phyloP scores from a whole-genome alignment of 441 rosid species.

The Gossypium laxum region DNA sequence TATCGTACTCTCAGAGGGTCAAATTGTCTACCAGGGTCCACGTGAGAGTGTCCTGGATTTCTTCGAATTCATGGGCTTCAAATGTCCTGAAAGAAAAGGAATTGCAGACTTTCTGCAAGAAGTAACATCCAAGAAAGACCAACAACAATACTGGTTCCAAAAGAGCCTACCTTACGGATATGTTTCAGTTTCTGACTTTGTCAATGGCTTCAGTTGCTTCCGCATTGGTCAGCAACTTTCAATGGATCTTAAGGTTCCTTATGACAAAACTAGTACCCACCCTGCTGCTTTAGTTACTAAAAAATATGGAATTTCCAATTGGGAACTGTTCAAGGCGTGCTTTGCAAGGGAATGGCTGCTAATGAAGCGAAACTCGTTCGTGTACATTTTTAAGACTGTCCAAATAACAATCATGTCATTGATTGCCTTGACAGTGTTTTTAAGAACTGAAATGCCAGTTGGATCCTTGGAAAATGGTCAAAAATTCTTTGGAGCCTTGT shows the following conservation, averaged over 20 bases:
- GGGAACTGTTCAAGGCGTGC: constrained; percentile 58
- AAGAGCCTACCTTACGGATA: constrained; percentile 37
- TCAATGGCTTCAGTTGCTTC: constrained; percentile 38
- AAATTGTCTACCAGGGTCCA: constrained; percentile 53
- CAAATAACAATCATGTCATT: constrained; percentile 51
- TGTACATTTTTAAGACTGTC: constrained; percentile 50
- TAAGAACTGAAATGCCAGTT: constrained; percentile 45
- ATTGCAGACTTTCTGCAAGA: constrained; percentile 69
- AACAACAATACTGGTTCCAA: constrained; percentile 57
- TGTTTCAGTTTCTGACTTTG: constrained; percentile 34
- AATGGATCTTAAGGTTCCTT: constrained; percentile 37
- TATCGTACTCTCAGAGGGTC: constrained; percentile 24
- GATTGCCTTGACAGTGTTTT: constrained; percentile 43
- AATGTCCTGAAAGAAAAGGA: constrained; percentile 64
- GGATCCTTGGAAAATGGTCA: constrained; percentile 36
- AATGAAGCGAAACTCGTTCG: constrained; percentile 56
- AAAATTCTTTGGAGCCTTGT: constrained; percentile 51
- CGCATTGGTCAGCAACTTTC: constrained; percentile 36
- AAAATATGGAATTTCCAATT: constrained; percentile 50
- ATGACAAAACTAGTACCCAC: constrained; percentile 40
- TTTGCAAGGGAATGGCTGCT: constrained; percentile 60
- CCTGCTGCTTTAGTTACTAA: constrained; percentile 57
- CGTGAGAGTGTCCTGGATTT: constrained; percentile 46
- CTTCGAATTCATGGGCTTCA: constrained; percentile 50
- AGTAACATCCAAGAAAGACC: constrained; percentile 61